phyloP scores from a whole-genome alignment of 345 rosid genomes.

The Syzygium aqueum region DNA sequence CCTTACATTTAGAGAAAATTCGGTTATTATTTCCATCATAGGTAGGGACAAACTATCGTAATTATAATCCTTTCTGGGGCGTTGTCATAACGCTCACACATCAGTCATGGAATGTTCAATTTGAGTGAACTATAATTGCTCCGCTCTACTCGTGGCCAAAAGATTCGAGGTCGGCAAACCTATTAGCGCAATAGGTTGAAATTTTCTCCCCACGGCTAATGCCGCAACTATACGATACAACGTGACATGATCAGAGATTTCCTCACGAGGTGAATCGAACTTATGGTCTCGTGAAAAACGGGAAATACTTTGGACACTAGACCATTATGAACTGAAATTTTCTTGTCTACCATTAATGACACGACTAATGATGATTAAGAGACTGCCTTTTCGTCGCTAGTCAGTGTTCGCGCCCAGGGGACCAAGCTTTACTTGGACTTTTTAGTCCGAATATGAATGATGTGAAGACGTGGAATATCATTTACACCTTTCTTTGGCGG shows the following conservation, averaged over 20 bases:
- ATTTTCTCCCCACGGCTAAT: not conserved
- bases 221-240: not conserved
- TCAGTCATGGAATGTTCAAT: rapidly evolving
- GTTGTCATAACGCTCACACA: not conserved
- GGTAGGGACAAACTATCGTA: rapidly evolving
- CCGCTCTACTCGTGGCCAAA: rapidly evolving
- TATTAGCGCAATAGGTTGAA: rapidly evolving
- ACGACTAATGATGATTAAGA: not conserved
- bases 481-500: not conserved
- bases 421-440: not conserved
- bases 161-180: no score
- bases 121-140: not conserved
- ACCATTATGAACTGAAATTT: not conserved
- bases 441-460: not conserved
- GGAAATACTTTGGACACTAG: not conserved
- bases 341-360: not conserved
- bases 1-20: not conserved
- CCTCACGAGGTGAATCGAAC: not conserved
- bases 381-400: not conserved
- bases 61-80: not conserved
- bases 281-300: not conserved
- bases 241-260: not conserved
- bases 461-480: not conserved
- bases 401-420: not conserved
- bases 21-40: rapidly evolving